Conservation (phyloP, 2,329 filamentous ascomycete genomes). For the Aspergillus hiratsukae region DNA sequence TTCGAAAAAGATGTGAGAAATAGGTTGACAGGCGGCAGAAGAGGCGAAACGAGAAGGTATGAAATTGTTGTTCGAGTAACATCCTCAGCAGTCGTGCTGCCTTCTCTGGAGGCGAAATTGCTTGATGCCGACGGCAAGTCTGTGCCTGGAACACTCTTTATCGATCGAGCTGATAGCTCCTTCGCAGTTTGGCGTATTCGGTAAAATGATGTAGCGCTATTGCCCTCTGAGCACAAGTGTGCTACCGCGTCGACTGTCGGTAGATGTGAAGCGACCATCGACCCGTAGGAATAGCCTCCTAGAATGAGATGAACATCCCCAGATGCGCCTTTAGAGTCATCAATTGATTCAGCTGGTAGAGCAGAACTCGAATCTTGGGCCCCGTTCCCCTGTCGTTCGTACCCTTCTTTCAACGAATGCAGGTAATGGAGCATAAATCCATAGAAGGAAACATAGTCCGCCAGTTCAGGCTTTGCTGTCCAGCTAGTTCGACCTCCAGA, state of each 20-base stretch:
- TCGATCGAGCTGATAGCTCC: conserved; percentile 62
- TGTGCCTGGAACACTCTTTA: conserved; percentile 36
- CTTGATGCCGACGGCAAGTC: not conserved
- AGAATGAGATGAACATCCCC: conserved; percentile 50
- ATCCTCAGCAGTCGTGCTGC: conserved; percentile 11
- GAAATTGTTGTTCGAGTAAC: conserved; percentile 27
- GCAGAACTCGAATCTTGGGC: not conserved
- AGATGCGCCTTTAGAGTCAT: not conserved
- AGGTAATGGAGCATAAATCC: conserved; percentile 75
- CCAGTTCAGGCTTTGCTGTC: conserved; percentile 74
- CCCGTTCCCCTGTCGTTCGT: not conserved
- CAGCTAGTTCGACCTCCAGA: conserved; percentile 80
- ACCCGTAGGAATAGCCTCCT: conserved; percentile 87
- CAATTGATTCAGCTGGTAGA: not conserved
- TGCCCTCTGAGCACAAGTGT: conserved; percentile 52
- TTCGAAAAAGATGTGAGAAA: conserved; percentile 60
- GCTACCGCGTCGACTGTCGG: conserved; percentile 58
- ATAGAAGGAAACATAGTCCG: conserved; percentile 78
- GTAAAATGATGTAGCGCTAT: conserved; percentile 54
- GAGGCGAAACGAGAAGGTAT: conserved; percentile 63
- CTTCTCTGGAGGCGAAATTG: conserved; percentile 6
- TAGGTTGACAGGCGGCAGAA: conserved; percentile 51
- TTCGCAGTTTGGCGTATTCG: conserved; percentile 68
- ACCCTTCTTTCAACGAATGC: conserved; percentile 47
- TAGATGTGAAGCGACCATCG: conserved; percentile 70